A percentile compares a stretch with the other conserved stretches of the same genome.
Conservation (phyloP, 2,329 filamentous ascomycete species). For the Pseudogymnoascus pannorum region DNA sequence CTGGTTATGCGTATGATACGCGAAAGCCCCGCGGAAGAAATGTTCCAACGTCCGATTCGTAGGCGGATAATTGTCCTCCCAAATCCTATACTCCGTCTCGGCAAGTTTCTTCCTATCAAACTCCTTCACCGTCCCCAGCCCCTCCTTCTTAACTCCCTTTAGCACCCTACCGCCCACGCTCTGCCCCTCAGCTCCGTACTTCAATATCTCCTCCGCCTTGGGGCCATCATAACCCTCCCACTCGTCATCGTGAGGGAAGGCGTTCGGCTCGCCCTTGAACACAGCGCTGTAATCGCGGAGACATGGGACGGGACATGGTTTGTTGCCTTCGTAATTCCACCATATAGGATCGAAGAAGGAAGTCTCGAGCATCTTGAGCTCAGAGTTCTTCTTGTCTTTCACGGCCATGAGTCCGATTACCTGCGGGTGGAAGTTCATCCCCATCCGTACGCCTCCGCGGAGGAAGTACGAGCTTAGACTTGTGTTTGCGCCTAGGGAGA, state of each 20-base stretch:
- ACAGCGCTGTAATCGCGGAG: slow-evolving; percentile 45
- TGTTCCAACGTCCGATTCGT: slow-evolving; percentile 48
- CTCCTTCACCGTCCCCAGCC: slow-evolving; percentile 15
- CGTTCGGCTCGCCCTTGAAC: slow-evolving; percentile 41
- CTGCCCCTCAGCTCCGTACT: neutral
- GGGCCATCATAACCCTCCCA: slow-evolving; percentile 45
- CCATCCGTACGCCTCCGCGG: slow-evolving; percentile 49
- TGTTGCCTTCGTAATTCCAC: slow-evolving; percentile 42
- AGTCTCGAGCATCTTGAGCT: slow-evolving; percentile 50
- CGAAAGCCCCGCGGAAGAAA: slow-evolving; percentile 50
- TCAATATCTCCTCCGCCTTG: slow-evolving; percentile 29
- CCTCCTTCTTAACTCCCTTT: slow-evolving; percentile 12
- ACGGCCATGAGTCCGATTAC: slow-evolving; percentile 49
- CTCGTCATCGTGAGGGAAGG: slow-evolving; percentile 39
- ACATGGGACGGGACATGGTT: slow-evolving; percentile 44
- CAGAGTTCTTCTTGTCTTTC: slow-evolving; percentile 45
- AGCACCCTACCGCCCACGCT: neutral
- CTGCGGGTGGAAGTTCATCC: slow-evolving; percentile 49
- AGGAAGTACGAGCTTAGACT: slow-evolving; percentile 47
- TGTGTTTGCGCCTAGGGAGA: slow-evolving; percentile 48
- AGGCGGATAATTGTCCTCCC: slow-evolving; percentile 46
- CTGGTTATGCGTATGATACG: slow-evolving; percentile 51
- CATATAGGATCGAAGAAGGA: slow-evolving; percentile 50
- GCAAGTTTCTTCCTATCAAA: slow-evolving; percentile 22
- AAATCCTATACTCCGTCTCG: slow-evolving; percentile 38